phyloP scores from a whole-genome alignment of 1,284 basidiomycete species.

The Blastosporella zonata region DNA sequence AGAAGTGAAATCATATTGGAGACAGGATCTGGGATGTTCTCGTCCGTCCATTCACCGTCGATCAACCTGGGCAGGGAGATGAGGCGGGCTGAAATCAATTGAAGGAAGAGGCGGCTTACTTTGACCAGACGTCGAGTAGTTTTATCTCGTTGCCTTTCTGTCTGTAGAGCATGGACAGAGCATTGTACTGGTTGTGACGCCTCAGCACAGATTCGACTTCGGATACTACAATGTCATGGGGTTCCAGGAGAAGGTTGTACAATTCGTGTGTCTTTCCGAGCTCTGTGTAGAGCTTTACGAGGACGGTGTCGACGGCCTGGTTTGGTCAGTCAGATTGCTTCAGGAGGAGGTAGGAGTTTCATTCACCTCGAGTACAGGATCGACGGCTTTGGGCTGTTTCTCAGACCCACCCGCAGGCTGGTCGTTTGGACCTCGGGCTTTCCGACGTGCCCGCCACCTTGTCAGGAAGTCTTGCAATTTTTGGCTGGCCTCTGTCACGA shows the following conservation, averaged over 20 bases:
- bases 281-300: conserved; percentile 71
- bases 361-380: conserved; percentile 23
- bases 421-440: conserved; percentile 26
- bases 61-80: conserved; percentile 51
- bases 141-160: conserved; percentile 56
- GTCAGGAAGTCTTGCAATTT: conserved; percentile 67
- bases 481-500: conserved; percentile 58
- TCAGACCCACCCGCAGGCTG: conserved; percentile 12
- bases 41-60: conserved; percentile 68
- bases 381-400: conserved; percentile 5
- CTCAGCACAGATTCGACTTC: conserved; percentile 67
- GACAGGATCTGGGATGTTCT: conserved; percentile 66
- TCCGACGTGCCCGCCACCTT: conserved; percentile 37
- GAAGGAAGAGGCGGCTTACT: conserved; percentile 52
- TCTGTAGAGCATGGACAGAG: conserved; percentile 63
- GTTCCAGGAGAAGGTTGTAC: conserved; percentile 55
- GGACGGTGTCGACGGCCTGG: conserved; percentile 79
- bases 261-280: conserved; percentile 64
- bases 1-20: conserved; percentile 67
- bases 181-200: conserved; percentile 53
- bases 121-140: conserved; percentile 67
- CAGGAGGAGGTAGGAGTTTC: not conserved
- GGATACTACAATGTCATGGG: conserved; percentile 54
- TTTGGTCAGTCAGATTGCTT: not conserved
- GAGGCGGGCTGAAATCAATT: not conserved